Percentiles rank a stretch among this genome's conserved stretches.
These are phyloP conservation scores for Neurospora sp. DNA, from an alignment of 495 filamentous ascomycete genomes.

Conservation along the genomic window DNA sequence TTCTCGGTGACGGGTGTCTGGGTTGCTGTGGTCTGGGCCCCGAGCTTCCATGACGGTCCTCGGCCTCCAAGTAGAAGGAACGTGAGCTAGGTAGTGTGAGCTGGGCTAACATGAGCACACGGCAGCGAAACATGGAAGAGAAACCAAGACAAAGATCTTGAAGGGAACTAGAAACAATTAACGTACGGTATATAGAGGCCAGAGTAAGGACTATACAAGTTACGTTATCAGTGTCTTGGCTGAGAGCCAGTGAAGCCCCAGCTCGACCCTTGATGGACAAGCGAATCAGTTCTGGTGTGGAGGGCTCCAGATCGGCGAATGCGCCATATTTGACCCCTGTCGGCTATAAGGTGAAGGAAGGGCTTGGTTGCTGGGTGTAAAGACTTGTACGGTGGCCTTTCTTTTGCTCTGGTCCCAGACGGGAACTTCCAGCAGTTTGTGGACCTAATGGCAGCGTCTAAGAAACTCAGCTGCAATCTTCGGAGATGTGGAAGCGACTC, in stretches of 20 bases:
- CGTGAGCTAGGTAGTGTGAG: neutral
- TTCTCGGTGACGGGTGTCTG: neutral
- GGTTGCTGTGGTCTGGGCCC: neutral
- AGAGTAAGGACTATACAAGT: neutral
- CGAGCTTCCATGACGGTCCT: neutral
- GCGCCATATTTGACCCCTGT: too few species aligned
- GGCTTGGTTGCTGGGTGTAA: neutral
- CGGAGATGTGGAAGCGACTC: neutral
- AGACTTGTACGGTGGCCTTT: neutral
- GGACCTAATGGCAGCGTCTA: neutral
- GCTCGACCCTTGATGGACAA: neutral
- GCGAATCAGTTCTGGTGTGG: neutral
- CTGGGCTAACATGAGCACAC: neutral
- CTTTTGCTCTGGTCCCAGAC: neutral
- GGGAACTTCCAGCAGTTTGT: neutral
- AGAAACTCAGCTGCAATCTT: neutral
- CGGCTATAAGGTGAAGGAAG: neutral
- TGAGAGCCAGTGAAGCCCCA: neutral
- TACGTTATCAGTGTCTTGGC: neutral
- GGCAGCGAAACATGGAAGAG: neutral
- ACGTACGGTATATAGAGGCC: neutral
- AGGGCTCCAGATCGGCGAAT: too few species aligned
- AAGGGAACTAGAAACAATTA: neutral
- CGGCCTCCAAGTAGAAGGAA: neutral
- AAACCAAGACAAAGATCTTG: neutral